phyloP scores from a whole-genome alignment of 176 grass and related monocot species.

The Hordeum marinum region DNA sequence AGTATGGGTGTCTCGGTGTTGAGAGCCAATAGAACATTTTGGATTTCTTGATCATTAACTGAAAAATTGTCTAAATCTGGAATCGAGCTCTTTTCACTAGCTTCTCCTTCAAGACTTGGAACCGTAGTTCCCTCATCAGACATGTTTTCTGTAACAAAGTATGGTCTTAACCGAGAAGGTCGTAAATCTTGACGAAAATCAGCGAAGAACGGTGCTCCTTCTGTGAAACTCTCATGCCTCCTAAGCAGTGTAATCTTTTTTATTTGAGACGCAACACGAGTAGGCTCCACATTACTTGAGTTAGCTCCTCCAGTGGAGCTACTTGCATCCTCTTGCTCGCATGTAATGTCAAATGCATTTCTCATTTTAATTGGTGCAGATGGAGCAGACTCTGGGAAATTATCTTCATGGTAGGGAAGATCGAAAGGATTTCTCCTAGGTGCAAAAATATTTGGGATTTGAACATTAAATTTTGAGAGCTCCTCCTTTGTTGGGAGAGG shows the following conservation, averaged over 20 bases:
- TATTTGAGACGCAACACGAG: constrained; percentile 4
- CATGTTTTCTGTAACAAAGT: constrained; percentile 43
- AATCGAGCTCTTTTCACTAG: constrained; percentile 35
- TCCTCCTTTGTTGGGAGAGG: constrained; percentile 29
- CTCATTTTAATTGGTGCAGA: constrained; percentile 21
- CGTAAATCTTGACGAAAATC: constrained; percentile 34
- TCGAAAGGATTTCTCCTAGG: constrained; percentile 52
- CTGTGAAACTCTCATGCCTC: constrained; percentile 65
- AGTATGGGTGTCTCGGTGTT: constrained; percentile 22
- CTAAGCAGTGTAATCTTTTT: constrained; percentile 36
- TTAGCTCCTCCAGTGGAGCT: constrained; percentile 1
- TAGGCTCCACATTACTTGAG: constrained; percentile 20
- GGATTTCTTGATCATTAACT: constrained; percentile 37
- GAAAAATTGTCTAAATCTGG: constrained; percentile 40
- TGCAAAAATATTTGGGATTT: constrained; percentile 44
- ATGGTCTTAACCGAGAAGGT: constrained; percentile 43
- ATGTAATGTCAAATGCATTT: constrained; percentile 41
- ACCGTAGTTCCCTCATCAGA: constrained; percentile 11
- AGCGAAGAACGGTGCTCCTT: constrained; percentile 40
- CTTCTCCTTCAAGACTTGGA: constrained; percentile 24
- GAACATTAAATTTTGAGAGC: constrained; percentile 39
- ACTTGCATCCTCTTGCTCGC: constrained; percentile 23
- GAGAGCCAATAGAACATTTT: not conserved
- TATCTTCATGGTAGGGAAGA: constrained; percentile 52
- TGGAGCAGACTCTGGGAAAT: constrained; percentile 59